Percentiles rank a stretch among this genome's conserved stretches.
Conservation (phyloP, 2,329 filamentous ascomycete genomes). For the Furcasterigmium furcatum region DNA sequence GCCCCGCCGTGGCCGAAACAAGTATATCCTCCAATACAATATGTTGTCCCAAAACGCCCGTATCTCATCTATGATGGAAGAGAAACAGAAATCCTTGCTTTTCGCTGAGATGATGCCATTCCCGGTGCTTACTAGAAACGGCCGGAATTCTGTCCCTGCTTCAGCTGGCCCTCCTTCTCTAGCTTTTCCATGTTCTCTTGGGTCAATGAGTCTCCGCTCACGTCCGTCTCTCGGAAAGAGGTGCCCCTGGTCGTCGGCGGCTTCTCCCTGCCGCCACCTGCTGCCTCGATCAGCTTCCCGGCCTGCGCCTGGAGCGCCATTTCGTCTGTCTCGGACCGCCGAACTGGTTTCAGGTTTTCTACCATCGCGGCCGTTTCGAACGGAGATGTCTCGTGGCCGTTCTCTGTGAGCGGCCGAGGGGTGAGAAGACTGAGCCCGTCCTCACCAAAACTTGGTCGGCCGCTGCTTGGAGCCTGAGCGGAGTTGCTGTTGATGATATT, state of each 20-base stretch:
- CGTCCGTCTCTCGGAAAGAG: slow-evolving; percentile 26
- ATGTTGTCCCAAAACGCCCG: not conserved
- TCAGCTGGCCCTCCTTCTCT: slow-evolving; percentile 26
- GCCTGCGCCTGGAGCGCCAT: slow-evolving; percentile 39
- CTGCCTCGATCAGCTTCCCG: slow-evolving; percentile 44
- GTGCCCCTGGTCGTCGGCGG: slow-evolving; percentile 23
- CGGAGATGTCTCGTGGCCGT: slow-evolving; percentile 35
- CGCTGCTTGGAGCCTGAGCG: not conserved
- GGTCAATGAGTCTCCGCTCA: slow-evolving; percentile 42
- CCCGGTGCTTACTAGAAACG: not conserved
- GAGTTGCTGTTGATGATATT: slow-evolving; percentile 2
- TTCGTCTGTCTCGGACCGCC: slow-evolving; percentile 32
- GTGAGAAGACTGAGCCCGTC: slow-evolving; percentile 27
- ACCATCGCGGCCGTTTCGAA: slow-evolving; percentile 30
- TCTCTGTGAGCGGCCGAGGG: slow-evolving; percentile 34
- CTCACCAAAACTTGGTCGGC: not conserved
- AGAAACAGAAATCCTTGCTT: not conserved
- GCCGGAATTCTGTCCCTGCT: not conserved
- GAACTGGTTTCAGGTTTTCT: slow-evolving; percentile 27
- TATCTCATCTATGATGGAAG: not conserved
- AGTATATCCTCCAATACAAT: not conserved
- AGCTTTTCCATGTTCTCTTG: slow-evolving; percentile 51
- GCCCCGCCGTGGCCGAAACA: not conserved
- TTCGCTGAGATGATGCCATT: slow-evolving; percentile 1
- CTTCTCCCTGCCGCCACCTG: slow-evolving; percentile 26